These are phyloP conservation scores for Coemansia sp. DNA, from an alignment of 192 early-diverging fungal genomes.

Conservation along the genomic window DNA sequence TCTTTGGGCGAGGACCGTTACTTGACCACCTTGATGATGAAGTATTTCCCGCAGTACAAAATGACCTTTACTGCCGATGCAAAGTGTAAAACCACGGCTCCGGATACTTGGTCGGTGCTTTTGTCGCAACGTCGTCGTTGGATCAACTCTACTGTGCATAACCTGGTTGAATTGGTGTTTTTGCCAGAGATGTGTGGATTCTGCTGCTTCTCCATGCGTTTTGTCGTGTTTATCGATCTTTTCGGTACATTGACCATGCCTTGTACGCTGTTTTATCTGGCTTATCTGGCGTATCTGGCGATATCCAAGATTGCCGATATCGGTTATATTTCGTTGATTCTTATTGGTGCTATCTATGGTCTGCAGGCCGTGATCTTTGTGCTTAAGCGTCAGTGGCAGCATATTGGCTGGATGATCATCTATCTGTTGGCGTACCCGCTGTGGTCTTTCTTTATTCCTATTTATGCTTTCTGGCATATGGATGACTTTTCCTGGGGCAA, in stretches of 20 bases:
- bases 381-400: slow-evolving; percentile 75
- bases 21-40: slow-evolving; percentile 91
- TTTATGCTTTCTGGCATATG: slow-evolving; percentile 98
- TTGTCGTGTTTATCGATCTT: slow-evolving; percentile 93
- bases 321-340: slow-evolving; percentile 76
- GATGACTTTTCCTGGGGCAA: slow-evolving; percentile 99
- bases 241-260: slow-evolving; percentile 81
- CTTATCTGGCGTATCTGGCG: slow-evolving; percentile 76
- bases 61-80: slow-evolving; percentile 85
- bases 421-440: slow-evolving; percentile 91
- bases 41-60: slow-evolving; percentile 89
- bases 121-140: slow-evolving; percentile 93
- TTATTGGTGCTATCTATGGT: slow-evolving; percentile 84
- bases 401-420: slow-evolving; percentile 82
- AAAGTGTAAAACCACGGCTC: slow-evolving; percentile 80
- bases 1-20: slow-evolving; percentile 94
- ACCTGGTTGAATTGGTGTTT: slow-evolving; percentile 87
- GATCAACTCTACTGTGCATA: slow-evolving; percentile 99
- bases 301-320: slow-evolving; percentile 63
- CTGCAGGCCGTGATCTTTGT: slow-evolving; percentile 86
- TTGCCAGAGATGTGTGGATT: slow-evolving; percentile 89
- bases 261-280: slow-evolving; percentile 80
- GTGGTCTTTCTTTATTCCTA: slow-evolving; percentile 88
- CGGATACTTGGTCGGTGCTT: slow-evolving; percentile 79
- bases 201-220: slow-evolving; percentile 98